phyloP scores from a whole-genome alignment of 225 moss, liverwort and hornwort genomes.

The Straminergon stramineum region DNA sequence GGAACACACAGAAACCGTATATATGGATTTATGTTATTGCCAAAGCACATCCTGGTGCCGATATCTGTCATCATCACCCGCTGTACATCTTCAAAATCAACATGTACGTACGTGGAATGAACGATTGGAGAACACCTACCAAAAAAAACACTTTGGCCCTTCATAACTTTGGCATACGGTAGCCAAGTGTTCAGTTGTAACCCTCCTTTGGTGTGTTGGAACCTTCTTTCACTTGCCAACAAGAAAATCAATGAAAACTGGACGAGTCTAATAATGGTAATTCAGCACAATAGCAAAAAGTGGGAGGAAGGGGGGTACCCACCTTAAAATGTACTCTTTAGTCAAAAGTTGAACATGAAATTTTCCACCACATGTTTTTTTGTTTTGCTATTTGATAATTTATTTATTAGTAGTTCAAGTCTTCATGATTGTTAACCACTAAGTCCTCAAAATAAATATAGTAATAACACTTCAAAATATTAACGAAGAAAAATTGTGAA shows the following conservation, averaged over 20 bases:
- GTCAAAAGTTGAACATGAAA: not conserved
- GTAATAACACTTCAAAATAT: rapidly evolving
- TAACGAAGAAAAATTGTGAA: not conserved
- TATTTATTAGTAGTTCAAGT: rapidly evolving
- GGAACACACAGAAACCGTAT: not conserved
- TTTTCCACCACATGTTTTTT: not conserved
- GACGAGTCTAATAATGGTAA: no score
- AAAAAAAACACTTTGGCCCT: no score
- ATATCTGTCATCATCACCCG: no score
- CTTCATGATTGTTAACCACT: rapidly evolving
- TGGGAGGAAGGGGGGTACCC: no score
- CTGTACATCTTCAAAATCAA: not conserved
- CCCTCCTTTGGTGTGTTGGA: rapidly evolving
- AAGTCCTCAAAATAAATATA: not conserved
- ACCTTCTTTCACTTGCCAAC: not conserved
- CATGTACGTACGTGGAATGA: not conserved
- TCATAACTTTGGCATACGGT: not conserved
- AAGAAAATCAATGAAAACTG: not conserved
- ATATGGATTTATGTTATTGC: no score
- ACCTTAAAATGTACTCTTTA: no score
- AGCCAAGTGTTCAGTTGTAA: not conserved
- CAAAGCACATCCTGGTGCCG: no score
- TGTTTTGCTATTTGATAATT: not conserved
- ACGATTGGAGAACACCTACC: not conserved
- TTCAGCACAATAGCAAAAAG: rapidly evolving